phyloP scores from a whole-genome alignment of 306 rosid genomes.

The Acacia crassicarpa region DNA sequence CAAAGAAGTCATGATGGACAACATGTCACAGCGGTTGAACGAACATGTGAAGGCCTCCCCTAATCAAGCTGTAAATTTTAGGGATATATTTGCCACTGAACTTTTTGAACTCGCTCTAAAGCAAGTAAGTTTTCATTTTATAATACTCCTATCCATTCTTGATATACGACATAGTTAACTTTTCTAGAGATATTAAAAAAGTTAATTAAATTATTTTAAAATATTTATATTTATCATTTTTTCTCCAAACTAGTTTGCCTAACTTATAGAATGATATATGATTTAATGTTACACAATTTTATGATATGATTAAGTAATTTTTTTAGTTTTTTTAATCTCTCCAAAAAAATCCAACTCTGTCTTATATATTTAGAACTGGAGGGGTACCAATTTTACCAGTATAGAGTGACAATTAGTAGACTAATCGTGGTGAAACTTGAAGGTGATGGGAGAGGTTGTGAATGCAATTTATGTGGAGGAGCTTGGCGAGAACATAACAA shows the following conservation, averaged over 20 bases:
- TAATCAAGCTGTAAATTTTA: slow-evolving; percentile 56
- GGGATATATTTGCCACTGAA: slow-evolving; percentile 60
- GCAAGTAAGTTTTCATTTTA: slow-evolving; percentile 53
- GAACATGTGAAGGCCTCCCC: slow-evolving; percentile 52
- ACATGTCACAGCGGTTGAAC: slow-evolving; percentile 43
- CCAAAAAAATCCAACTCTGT: too few relatives aligned
- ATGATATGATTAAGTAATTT: too few relatives aligned
- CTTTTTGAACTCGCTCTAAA: slow-evolving; percentile 75
- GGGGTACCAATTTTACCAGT: not conserved
- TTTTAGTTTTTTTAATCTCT: too few relatives aligned
- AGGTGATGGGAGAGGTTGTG: slow-evolving; percentile 68
- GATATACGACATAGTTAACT: too few relatives aligned
- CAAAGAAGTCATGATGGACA: slow-evolving; percentile 67
- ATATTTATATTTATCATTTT: too few relatives aligned
- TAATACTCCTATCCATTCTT: too few relatives aligned
- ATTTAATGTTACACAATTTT: too few relatives aligned
- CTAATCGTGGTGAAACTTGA: slow-evolving; percentile 7
- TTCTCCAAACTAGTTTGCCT: too few relatives aligned
- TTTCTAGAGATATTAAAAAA: too few relatives aligned
- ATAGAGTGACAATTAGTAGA: not conserved
- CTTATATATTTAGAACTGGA: too few relatives aligned
- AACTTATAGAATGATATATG: too few relatives aligned
- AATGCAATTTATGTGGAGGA: slow-evolving; percentile 73
- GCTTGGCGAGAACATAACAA: slow-evolving; percentile 47
- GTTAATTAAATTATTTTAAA: too few relatives aligned